Conservation (phyloP, 2,329 filamentous ascomycete species). For the Pestalotiopsis sp. region DNA sequence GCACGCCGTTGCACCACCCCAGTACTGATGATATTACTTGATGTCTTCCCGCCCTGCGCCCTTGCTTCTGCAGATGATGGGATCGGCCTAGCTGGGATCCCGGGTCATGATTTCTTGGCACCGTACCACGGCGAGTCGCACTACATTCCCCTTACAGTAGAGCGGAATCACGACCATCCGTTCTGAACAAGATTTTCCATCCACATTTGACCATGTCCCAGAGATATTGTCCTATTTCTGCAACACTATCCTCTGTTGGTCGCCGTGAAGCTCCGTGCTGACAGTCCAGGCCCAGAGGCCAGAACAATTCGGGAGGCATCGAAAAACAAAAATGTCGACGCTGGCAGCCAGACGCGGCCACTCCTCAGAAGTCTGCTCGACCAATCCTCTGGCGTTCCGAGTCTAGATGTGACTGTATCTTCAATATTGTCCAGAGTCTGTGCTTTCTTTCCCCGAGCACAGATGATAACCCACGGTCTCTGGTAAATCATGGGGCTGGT, state of each 20-base stretch:
- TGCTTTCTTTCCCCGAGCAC: slow-evolving; percentile 17
- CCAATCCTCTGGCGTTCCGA: not conserved
- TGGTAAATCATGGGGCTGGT: not conserved
- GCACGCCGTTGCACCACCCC: not conserved
- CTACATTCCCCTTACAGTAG: slow-evolving; percentile 10
- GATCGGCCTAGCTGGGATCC: not conserved
- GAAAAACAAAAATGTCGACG: not conserved
- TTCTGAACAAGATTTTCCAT: not conserved
- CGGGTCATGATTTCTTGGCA: not conserved
- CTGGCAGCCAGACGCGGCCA: not conserved
- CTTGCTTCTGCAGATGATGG: not conserved
- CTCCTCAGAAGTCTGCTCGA: not conserved
- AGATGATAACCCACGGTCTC: slow-evolving; percentile 18
- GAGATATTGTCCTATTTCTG: slow-evolving; percentile 4
- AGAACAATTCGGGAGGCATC: not conserved
- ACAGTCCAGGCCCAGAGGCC: not conserved
- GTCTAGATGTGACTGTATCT: slow-evolving; percentile 20
- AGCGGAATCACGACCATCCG: slow-evolving; percentile 11
- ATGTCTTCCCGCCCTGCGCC: not conserved
- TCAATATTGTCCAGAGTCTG: not conserved
- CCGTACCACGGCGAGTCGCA: not conserved
- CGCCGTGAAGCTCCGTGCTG: not conserved
- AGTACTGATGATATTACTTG: not conserved
- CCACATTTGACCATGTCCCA: not conserved
- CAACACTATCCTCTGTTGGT: not conserved